Conservation (phyloP, 106 monocot genomes). For the Allium sativum region DNA sequence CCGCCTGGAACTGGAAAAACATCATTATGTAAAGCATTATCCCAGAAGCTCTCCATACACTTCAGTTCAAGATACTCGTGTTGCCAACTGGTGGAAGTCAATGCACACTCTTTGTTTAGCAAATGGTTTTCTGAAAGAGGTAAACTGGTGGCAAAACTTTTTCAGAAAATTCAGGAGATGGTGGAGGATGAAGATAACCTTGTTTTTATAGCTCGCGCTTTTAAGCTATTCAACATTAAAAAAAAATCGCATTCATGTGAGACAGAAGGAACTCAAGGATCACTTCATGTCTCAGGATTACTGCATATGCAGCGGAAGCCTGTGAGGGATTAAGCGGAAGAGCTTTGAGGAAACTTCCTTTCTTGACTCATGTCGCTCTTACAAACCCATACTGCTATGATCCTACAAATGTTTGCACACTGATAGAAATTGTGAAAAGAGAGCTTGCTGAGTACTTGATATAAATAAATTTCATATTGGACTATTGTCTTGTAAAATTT, state of each 20-base stretch:
- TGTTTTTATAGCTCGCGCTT: slow-evolving; percentile 58
- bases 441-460: too few species aligned
- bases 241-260: slow-evolving; percentile 35
- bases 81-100: slow-evolving; percentile 80
- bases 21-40: slow-evolving; percentile 92
- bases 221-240: slow-evolving; percentile 45
- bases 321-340: slow-evolving; percentile 90
- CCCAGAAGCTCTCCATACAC: slow-evolving; percentile 90
- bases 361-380: slow-evolving; percentile 69
- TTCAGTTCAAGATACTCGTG: slow-evolving; percentile 75
- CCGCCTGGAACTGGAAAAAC: too few species aligned
- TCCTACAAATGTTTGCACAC: slow-evolving; percentile 23
- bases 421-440: slow-evolving; percentile 62
- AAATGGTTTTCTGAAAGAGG: slow-evolving; percentile 93
- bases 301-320: slow-evolving; percentile 73
- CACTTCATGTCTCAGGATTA: slow-evolving; percentile 30
- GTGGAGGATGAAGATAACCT: slow-evolving; percentile 93
- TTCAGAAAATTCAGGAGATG: slow-evolving; percentile 98
- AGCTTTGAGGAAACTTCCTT: slow-evolving; percentile 83
- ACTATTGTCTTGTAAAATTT: too few species aligned
- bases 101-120: slow-evolving; percentile 96
- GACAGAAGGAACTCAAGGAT: slow-evolving; percentile 6
- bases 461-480: too few species aligned
- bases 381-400: slow-evolving; percentile 48
- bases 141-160: slow-evolving; percentile 95